Percentiles rank a stretch among this genome's conserved stretches.
Evolutionary conservation across 352 stramenopile species (phyloP).

Genomic region (Globisporangium emineosum): DNA sequence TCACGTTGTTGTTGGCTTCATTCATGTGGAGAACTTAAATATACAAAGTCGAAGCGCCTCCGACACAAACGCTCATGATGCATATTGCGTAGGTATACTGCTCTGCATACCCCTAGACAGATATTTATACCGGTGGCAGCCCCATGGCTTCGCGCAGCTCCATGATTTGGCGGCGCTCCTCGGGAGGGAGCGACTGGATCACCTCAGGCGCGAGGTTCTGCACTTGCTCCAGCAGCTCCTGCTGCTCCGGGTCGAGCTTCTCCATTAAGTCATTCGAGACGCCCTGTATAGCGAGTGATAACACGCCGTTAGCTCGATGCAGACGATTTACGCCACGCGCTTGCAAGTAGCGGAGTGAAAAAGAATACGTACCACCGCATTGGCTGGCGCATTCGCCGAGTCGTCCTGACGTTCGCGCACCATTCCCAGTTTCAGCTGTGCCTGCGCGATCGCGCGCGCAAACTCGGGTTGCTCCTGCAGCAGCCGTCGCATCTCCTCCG

Average conservation of each 20-base stretch:
- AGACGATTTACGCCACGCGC: background rate
- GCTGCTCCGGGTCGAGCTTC: constrained; percentile 73
- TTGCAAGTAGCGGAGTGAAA: background rate
- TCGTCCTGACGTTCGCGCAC: constrained; percentile 44
- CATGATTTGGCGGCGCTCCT: constrained; percentile 81
- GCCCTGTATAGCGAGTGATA: constrained; percentile 21
- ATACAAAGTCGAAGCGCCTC: background rate
- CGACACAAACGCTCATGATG: background rate
- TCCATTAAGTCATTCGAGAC: constrained; percentile 65
- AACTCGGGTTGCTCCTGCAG: constrained; percentile 77
- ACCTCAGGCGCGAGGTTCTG: constrained; percentile 78
- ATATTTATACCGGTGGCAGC: constrained; percentile 47
- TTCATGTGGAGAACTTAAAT: background rate
- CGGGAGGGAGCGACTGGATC: constrained; percentile 69
- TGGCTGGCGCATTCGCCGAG: constrained; percentile 32
- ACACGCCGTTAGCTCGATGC: background rate
- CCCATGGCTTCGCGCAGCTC: constrained; percentile 79
- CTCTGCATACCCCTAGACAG: background rate
- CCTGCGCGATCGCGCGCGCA: constrained; percentile 62
- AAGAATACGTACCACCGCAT: constrained; percentile 36
- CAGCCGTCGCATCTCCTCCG: constrained; percentile 59
- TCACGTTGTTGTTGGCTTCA: background rate
- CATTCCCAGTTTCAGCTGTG: constrained; percentile 71
- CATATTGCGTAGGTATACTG: background rate
- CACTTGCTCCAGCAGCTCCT: constrained; percentile 76